Conservation (phyloP, 2,329 filamentous ascomycete species). For the Colletotrichum cuscutae region DNA sequence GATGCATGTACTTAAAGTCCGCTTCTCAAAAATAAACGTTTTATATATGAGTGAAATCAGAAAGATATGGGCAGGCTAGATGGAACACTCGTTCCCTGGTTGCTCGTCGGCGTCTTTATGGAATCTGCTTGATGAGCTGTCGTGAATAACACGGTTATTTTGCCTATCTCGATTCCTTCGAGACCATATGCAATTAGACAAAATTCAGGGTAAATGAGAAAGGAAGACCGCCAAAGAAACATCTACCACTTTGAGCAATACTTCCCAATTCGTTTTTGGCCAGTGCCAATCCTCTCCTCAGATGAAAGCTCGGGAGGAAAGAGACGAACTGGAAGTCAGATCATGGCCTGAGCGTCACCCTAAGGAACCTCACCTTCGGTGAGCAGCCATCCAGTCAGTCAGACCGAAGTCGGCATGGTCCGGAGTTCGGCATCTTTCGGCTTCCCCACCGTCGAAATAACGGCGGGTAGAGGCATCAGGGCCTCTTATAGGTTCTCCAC, state of each 20-base stretch:
- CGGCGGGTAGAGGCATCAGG: too few relatives aligned
- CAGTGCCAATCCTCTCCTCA: neutral
- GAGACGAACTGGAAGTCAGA: neutral
- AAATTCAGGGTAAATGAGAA: too few relatives aligned
- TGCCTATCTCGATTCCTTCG: neutral
- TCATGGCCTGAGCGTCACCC: neutral
- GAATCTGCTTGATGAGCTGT: neutral
- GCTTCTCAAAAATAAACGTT: neutral
- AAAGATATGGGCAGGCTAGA: neutral
- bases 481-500: slow-evolving; percentile 2
- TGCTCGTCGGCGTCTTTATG: neutral
- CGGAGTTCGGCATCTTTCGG: slow-evolving; percentile 9
- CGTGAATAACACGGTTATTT: neutral
- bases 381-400: neutral
- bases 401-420: slow-evolving; percentile 8
- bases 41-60: too few relatives aligned
- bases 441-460: neutral
- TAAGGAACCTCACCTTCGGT: neutral
- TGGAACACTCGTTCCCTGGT: neutral
- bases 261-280: neutral
- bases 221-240: neutral
- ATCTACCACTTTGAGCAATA: neutral
- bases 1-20: neutral
- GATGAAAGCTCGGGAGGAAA: neutral
- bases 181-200: too few relatives aligned